Evolutionary conservation across 2,329 filamentous ascomycete species (phyloP), one percentile per base, ranked within the genome.

Genomic region (Xylaria sp.): DNA sequence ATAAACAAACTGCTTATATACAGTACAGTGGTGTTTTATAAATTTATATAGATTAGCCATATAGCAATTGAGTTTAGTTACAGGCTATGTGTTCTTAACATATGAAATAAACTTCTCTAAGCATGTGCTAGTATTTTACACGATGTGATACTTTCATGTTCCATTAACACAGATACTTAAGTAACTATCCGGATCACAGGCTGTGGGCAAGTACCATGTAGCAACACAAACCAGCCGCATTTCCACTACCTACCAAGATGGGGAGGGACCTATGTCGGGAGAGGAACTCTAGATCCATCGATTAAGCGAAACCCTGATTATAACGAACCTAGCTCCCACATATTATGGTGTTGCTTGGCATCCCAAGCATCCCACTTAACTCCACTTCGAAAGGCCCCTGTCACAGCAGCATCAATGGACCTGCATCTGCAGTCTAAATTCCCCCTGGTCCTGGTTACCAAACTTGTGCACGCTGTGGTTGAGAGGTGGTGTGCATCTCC

Each of bases 391-490:
- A 63, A 47, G 53, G 48, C 61, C 68, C 58, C 57, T 53, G 57
- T 30, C 45, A 47, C 24, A 27, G 24, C 55, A 24, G 36, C 65
- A 57, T 64, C 45, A 47, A 36, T 67, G 81, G 80, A 82, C 81
- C 80, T 82, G 81, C 81, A 77, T 81, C 78, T 78, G 70, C 75
- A 74, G 69, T 74, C 74, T 76, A 74, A 75, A 75, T 61, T 72
- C 71, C 75, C 69, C 69, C 53, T 21, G 56, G 24, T 48, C 27
- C n/a, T 60, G 19, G 4, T 32, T 48, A 59, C 63, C 67, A 58
- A 56, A 61, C 51, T 32, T 63, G 27, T 6, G 27, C 14, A 17
- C 45, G 30, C 27, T 36, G 34, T 60, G 57, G 62, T 65, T 39
- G 69, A 68, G 70, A 30, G 48, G 66, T 70, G 60, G 32, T 61